phyloP scores from a whole-genome alignment of 2,329 filamentous ascomycete species.

The Aspergillus latus region DNA sequence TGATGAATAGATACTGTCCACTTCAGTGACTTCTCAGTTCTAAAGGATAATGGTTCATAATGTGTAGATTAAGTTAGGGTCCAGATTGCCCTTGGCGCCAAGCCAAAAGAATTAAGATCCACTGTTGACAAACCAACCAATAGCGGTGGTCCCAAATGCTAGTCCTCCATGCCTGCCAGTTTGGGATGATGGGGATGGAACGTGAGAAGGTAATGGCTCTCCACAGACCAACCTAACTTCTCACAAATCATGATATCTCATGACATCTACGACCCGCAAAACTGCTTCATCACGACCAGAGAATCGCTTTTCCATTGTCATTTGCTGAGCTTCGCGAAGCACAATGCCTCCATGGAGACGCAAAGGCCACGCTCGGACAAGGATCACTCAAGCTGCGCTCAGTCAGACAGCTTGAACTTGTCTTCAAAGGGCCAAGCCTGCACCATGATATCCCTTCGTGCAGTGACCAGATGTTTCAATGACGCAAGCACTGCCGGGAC shows the following conservation, averaged over 20 bases:
- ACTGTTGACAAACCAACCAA: neutral
- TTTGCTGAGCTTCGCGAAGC: neutral
- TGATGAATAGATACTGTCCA: too few relatives aligned
- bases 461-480: constrained; percentile 17
- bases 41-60: too few relatives aligned
- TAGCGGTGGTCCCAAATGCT: neutral
- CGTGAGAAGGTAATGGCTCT: too few relatives aligned
- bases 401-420: constrained; percentile 8
- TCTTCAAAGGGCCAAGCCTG: constrained; percentile 7
- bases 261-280: too few relatives aligned
- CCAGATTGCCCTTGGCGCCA: neutral
- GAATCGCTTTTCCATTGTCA: neutral
- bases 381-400: constrained; percentile 9
- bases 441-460: constrained; percentile 19
- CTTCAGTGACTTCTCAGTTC: too few relatives aligned
- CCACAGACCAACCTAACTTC: too few relatives aligned
- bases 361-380: constrained; percentile 15
- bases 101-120: neutral
- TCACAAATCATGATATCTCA: too few relatives aligned
- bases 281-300: neutral
- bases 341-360: constrained; percentile 26
- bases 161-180: too few relatives aligned
- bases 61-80: neutral
- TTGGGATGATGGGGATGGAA: too few relatives aligned
- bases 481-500: constrained; percentile 8